Percentiles rank a stretch among this genome's conserved stretches.
Conservation (phyloP, 495 filamentous ascomycete genomes). For the Aspergillus mulundensis region DNA sequence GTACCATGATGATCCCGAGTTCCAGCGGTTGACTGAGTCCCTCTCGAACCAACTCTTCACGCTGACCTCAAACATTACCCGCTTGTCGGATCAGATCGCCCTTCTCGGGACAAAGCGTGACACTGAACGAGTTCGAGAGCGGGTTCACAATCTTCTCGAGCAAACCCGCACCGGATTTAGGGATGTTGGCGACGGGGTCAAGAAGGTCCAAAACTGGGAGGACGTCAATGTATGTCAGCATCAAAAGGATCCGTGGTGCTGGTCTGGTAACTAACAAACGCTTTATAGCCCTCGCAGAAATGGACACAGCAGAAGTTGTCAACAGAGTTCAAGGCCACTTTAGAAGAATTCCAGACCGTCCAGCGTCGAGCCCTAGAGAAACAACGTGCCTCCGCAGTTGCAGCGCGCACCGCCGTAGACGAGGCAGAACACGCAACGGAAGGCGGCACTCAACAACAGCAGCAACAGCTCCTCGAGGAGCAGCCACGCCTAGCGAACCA, state of each 20-base stretch:
- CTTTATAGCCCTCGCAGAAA: slow-evolving; percentile 74
- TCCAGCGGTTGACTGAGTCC: slow-evolving; percentile 71
- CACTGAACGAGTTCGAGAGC: slow-evolving; percentile 83
- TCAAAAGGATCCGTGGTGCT: neutral
- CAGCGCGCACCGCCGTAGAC: slow-evolving; percentile 70
- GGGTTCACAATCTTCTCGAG: slow-evolving; percentile 79
- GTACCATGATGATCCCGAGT: slow-evolving; percentile 87
- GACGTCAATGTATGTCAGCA: slow-evolving; percentile 72
- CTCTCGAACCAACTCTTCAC: slow-evolving; percentile 82
- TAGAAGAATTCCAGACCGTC: slow-evolving; percentile 84
- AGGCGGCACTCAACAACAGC: slow-evolving; percentile 34
- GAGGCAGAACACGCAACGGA: slow-evolving; percentile 40
- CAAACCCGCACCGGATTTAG: slow-evolving; percentile 86
- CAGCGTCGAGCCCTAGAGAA: slow-evolving; percentile 89
- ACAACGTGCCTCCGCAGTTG: slow-evolving; percentile 77
- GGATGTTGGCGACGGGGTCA: slow-evolving; percentile 86
- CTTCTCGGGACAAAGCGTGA: slow-evolving; percentile 87
- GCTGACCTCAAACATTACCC: slow-evolving; percentile 80
- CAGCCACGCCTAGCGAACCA: slow-evolving; percentile 80
- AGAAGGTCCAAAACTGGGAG: slow-evolving; percentile 87
- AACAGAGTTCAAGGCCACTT: slow-evolving; percentile 80
- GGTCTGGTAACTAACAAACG: slow-evolving; percentile 10
- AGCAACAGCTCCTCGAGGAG: slow-evolving; percentile 70
- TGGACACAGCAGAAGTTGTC: slow-evolving; percentile 94
- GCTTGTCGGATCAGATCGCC: slow-evolving; percentile 72